phyloP scores from a whole-genome alignment of 2,329 filamentous ascomycete species.

The Septoria linicola region DNA sequence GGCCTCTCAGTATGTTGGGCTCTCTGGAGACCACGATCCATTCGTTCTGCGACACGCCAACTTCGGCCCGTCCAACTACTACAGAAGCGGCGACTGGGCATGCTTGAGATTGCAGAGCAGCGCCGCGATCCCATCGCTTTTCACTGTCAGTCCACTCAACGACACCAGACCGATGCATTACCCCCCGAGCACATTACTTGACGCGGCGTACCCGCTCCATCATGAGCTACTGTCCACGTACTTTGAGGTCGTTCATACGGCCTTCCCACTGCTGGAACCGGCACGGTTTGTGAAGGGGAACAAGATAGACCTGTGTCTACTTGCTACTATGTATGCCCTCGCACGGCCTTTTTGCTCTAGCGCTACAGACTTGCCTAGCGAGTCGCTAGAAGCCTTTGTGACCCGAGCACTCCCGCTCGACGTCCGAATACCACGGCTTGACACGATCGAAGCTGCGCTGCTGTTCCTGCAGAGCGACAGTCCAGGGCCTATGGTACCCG shows the following conservation, averaged over 20 bases:
- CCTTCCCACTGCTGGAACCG: conserved; percentile 27
- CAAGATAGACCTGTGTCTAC: conserved; percentile 26
- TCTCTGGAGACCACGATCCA: conserved; percentile 26
- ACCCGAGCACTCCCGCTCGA: conserved; percentile 26
- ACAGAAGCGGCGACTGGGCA: conserved; percentile 25
- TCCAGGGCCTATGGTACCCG: conserved; percentile 18
- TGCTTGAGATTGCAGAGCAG: conserved; percentile 21
- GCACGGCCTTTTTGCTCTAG: conserved; percentile 25
- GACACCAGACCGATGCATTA: conserved; percentile 24
- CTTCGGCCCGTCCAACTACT: conserved; percentile 27
- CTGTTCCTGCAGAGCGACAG: conserved; percentile 26
- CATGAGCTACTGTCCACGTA: conserved; percentile 28
- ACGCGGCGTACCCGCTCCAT: conserved; percentile 25
- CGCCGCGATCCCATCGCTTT: conserved; percentile 16
- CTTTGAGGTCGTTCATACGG: conserved; percentile 28
- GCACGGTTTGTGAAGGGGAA: conserved; percentile 26
- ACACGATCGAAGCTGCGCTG: conserved; percentile 25
- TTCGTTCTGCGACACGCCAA: conserved; percentile 26
- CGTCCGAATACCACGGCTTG: conserved; percentile 22
- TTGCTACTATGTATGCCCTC: conserved; percentile 27
- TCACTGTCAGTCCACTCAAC: conserved; percentile 23
- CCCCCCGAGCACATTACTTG: conserved; percentile 23
- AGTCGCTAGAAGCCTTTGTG: conserved; percentile 21
- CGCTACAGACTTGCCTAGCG: conserved; percentile 13
- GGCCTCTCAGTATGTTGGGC: conserved; percentile 27